phyloP scores from a whole-genome alignment of 495 filamentous ascomycete species.

The Penicillium maclennaniae region DNA sequence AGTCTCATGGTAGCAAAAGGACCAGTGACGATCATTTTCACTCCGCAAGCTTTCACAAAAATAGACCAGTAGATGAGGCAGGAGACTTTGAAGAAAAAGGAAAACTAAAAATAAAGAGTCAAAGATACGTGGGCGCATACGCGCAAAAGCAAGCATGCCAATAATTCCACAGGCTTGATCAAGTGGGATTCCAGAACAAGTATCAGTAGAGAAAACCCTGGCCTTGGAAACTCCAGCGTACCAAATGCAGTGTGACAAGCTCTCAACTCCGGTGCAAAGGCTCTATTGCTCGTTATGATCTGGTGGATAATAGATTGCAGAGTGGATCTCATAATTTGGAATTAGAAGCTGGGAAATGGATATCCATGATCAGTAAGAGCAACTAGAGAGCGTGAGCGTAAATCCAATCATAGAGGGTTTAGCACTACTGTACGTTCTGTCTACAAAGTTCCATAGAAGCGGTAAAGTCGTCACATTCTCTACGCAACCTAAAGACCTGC shows the following conservation, averaged over 20 bases:
- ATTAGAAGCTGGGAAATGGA: neutral
- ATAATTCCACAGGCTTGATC: conserved; percentile 2
- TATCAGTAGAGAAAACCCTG: neutral
- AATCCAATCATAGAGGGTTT: neutral
- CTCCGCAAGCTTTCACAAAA: too few species aligned
- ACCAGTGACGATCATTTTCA: neutral
- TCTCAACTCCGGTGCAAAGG: neutral
- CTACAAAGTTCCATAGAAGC: neutral
- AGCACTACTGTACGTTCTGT: neutral
- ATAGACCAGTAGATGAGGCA: too few species aligned
- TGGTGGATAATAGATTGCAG: neutral
- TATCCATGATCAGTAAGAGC: too few species aligned
- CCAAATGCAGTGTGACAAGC: conserved; percentile 1
- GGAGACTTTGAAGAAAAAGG: neutral
- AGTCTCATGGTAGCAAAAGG: neutral
- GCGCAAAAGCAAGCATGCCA: conserved; percentile 7
- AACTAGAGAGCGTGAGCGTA: neutral
- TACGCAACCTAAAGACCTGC: neutral
- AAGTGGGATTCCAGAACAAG: conserved; percentile 1
- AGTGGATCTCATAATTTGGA: neutral
- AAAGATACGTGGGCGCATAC: neutral
- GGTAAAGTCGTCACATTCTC: neutral
- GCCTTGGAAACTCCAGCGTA: neutral
- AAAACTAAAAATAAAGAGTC: conserved; percentile 1
- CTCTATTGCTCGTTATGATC: neutral